A percentile compares a stretch with the other conserved stretches of the same genome.
Evolutionary conservation across 345 rosid genomes (phyloP).

Genomic region (Gossypium longicalyx): DNA sequence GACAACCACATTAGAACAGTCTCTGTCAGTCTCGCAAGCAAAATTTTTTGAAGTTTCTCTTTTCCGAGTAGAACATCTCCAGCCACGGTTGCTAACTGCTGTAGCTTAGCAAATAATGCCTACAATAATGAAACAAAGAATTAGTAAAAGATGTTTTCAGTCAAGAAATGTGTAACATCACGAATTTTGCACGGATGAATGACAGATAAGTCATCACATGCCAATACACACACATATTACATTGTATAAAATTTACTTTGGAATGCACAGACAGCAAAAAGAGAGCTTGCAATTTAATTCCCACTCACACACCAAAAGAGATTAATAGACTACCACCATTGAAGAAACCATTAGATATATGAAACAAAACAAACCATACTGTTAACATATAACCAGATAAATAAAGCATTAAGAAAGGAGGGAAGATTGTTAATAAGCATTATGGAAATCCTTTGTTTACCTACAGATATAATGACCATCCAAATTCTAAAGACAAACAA

Average conservation of each 20-base stretch:
- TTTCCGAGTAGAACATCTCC: slow-evolving; percentile 88
- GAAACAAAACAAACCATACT: neutral
- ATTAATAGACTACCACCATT: neutral
- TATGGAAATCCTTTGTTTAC: neutral
- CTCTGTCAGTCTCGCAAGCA: slow-evolving; percentile 93
- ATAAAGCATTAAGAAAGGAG: neutral
- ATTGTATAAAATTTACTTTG: too few relatives aligned
- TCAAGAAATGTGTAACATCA: neutral
- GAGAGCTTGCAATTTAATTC: neutral
- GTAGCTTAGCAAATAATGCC: slow-evolving; percentile 94
- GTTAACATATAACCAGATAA: neutral
- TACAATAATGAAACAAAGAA: slow-evolving; percentile 31
- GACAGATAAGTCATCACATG: too few relatives aligned
- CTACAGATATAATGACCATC: neutral
- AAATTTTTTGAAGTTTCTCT: slow-evolving; percentile 85
- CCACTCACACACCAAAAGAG: neutral
- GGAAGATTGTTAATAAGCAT: neutral
- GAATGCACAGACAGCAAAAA: too few relatives aligned
- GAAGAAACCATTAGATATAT: neutral
- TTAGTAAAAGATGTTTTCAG: neutral
- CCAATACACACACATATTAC: too few relatives aligned
- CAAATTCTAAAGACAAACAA: neutral
- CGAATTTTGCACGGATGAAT: neutral
- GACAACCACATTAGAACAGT: slow-evolving; percentile 95
- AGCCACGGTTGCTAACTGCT: slow-evolving; percentile 89